Evolutionary conservation across 768 basidiomycete genomes (phyloP), one percentile per base, ranked within the genome.

Genomic region (Tremella mesenterica): DNA sequence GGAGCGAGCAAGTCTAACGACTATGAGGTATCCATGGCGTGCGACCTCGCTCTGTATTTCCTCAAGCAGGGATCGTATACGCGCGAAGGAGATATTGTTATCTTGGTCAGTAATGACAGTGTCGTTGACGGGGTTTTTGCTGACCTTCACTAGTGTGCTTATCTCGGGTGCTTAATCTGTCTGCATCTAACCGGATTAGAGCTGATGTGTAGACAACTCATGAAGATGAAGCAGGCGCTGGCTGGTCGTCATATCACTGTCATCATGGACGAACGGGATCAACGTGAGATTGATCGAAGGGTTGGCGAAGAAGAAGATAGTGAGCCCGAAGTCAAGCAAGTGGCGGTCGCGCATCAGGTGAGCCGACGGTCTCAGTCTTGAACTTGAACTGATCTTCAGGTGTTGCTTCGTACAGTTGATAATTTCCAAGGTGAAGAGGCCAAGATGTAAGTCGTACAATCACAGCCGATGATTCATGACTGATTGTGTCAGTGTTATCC

Each of bases 331-430:
- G 29, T 7, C 45, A 46, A 38, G 29, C 18, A 38, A 18, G 44
- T 53, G 20, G 44, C 9, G 20, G 41, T 44, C 5, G 39, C 27
- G 4, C 38, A 31, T 4, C 50, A 52, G 9, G 50, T 52, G 50
- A 18, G 50, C 6, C 26, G n/a, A 6, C 13, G 7, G n/a, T 45
- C 44, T 7, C 21, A 38, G 4, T 20, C 10, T 4, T 38, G 7
- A 41, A 36, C n/a, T 50, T 3, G n/a, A 5, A 23, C 6, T 45
- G 21, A 4, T 25, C 26, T 14, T 13, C 20, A 85, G 84, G 79
- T 86, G 36, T 78, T 80, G 7, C 74, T 88, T 4, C 79, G 86
- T 4, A 87, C 85, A 0, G 79, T 88, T 1, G 85, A 88, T 57
- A 86, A 83, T 46, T 88, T 81, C 64, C 86, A 88, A 70, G 86